These are phyloP conservation scores for Emmonsiellopsis sp. DNA, from an alignment of 2,329 filamentous ascomycete genomes.

Conservation along the genomic window DNA sequence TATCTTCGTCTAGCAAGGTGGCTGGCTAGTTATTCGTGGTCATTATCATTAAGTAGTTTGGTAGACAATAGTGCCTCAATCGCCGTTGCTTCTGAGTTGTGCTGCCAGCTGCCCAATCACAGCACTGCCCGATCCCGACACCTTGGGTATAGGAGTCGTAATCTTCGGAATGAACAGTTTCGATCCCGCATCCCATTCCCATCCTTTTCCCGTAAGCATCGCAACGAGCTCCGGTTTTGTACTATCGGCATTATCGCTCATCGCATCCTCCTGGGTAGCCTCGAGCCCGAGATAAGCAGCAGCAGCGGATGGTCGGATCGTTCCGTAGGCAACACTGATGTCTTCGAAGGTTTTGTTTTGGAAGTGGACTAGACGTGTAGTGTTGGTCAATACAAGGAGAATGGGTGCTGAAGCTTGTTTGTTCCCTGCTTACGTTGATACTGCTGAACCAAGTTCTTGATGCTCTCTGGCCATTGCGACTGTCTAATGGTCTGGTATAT, in stretches of 20 bases:
- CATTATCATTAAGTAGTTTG: too few relatives aligned
- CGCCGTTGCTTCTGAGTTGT: constrained; percentile 22
- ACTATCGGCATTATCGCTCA: constrained; percentile 15
- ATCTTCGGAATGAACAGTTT: constrained; percentile 27
- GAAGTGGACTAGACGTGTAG: constrained; percentile 22
- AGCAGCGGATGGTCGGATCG: constrained; percentile 28
- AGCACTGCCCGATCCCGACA: constrained; percentile 13
- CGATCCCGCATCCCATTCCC: constrained; percentile 29
- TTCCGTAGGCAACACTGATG: constrained; percentile 31
- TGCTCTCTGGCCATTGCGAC: constrained; percentile 24
- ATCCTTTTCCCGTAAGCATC: constrained; percentile 27
- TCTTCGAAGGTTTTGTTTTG: constrained; percentile 30
- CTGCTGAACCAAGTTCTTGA: constrained; percentile 23
- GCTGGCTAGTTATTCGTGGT: background rate
- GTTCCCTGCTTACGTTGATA: constrained; percentile 25
- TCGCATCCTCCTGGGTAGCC: constrained; percentile 8
- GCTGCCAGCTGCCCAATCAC: constrained; percentile 26
- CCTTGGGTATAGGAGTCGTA: constrained; percentile 13
- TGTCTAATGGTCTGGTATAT: constrained; percentile 28
- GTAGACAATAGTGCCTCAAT: constrained; percentile 10
- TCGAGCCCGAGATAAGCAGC: constrained; percentile 31
- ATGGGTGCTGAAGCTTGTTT: background rate
- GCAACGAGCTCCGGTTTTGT: constrained; percentile 22
- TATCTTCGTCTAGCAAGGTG: background rate
- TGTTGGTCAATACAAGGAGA: background rate